Evolutionary conservation across 2,329 filamentous ascomycete genomes (phyloP).

Genomic region (Pestalotiopsis sp.): DNA sequence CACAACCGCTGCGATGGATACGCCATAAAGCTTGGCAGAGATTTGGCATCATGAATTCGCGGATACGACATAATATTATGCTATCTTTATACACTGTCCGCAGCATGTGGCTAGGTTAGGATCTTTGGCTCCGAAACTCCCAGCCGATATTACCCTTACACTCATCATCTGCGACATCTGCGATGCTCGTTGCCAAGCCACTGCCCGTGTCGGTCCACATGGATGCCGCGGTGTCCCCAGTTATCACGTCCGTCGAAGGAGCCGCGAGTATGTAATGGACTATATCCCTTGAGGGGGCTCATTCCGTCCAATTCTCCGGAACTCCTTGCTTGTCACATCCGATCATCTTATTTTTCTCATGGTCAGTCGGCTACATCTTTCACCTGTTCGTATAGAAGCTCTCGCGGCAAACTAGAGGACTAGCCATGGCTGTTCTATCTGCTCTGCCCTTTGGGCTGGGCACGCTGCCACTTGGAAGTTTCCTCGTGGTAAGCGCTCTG

Average conservation of each 20-base stretch:
- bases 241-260: not conserved
- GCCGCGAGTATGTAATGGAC: not conserved
- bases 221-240: not conserved
- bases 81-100: not conserved
- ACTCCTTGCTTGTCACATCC: not conserved
- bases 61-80: not conserved
- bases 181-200: not conserved
- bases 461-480: not conserved
- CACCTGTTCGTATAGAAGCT: not conserved
- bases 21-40: not conserved
- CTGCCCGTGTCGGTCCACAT: not conserved
- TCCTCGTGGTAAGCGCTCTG: not conserved
- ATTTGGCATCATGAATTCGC: not conserved
- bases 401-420: not conserved
- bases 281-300: not conserved
- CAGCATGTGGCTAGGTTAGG: not conserved
- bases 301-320: not conserved
- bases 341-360: not conserved
- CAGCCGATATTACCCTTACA: not conserved
- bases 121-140: not conserved
- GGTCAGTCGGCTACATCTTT: not conserved
- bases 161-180: not conserved
- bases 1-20: not conserved
- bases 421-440: conserved; percentile 3
- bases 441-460: not conserved